Conservation (phyloP, 306 rosid genomes). For the apple (Malus domestica) region ASM211411v1 NC_041802.1:6269501-6270000, state of each 20-base stretch:
- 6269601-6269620: background rate
- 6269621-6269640: background rate
- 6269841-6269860: background rate
- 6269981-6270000: constrained; percentile 25
- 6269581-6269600: background rate
- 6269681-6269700: background rate
- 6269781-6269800: constrained; percentile 11
- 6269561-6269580: background rate
- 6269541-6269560: background rate
- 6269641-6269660: background rate
- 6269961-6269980: background rate
- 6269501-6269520: background rate
- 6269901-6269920: constrained; percentile 12
- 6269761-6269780: background rate
- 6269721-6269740: background rate
- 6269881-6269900: constrained; percentile 12
- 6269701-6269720: background rate
- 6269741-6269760: background rate
- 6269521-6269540: background rate
- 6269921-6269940: constrained; percentile 15
- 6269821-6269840: background rate
- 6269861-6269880: constrained; percentile 4
- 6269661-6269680: background rate
- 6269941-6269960: constrained; percentile 28
- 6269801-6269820: background rate